Base-by-base conservation (phyloP, 306 rosid species). In the Acacia acuminata region DNA sequence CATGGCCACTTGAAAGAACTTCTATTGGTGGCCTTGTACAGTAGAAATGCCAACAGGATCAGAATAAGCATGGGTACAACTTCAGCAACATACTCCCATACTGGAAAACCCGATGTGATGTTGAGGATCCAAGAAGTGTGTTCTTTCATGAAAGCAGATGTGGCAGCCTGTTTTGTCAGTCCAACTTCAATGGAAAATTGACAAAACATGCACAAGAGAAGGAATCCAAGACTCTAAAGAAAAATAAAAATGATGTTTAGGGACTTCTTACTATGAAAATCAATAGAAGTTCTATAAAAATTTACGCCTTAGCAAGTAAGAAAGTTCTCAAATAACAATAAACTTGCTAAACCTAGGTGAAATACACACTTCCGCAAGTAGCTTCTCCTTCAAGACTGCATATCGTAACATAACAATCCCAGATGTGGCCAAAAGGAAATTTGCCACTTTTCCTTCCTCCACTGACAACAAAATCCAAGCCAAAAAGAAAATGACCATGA, bases 391-490 rank as follows among this genome's bases (percentile, higher is more conserved):
- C 84, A 82, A 51, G 84, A 88, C 50, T 44, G 97, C 88, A 77
- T 87, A 80, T 25, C 96, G 92, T 71, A 96, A 79, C 81, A 88
- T 89, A 79, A 88, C 81, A 81, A 96, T 80, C 81, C 91, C 98
- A 84, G 91, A 90, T 79, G 98, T 90, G 78, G 97, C 93, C 92
- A 96, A 96, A 48, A 92, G 98, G 92, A 96, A 96, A 90, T 82
- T 89, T 66, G 98, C 95, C 43, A 90, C 94, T 81, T 96, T 96
- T 77, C 99, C 99, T 90, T 96, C 99, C 89, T 96, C 99, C 94
- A 96, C 99, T 96, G 88, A 87, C 78, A 82, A 67, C 86, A 85
- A 85, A 70, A 45, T 81, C 71, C 76, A 81, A 55, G 78, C 74
- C 48, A 75, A 79, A 30, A 71, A 81, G 71, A 80, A 70, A 68